Base-by-base conservation (phyloP, 2,329 filamentous ascomycete genomes). In the Claviceps arundinis region DNA sequence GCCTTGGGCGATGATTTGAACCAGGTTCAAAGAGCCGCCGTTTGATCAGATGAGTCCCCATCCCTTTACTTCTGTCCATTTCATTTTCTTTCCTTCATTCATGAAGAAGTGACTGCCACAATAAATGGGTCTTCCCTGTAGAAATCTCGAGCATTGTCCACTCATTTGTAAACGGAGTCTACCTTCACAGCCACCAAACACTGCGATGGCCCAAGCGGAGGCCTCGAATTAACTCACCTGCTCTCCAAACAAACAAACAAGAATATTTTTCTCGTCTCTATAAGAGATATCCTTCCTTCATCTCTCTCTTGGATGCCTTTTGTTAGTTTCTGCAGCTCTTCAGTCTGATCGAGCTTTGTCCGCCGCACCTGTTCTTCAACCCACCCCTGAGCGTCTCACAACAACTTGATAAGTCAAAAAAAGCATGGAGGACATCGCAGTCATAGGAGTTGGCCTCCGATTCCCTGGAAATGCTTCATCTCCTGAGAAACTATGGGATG, bases 371-470 rank as follows among this genome's bases (percentile, higher is more conserved):
- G 26, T 26, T 47, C 19, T 45, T 49, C 11, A 6, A 14, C 26
- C 16, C 34, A 14, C 24, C 37, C 11, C 38, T 24, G 22, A 49
- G 37, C 22, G 40, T 4, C 30, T 41, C 41, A 19, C 42, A n/a
- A 4, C 30, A 30, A 11, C 6, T 40, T 42, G 5, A 34, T 38
- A 30, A 7, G 16, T 40, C 42, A 44, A 41, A 19, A 37, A 26
- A 16, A 46, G 42, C 3, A 50, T 50, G 49, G 49, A 73, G n/a
- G 73, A 74, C 48, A 72, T 78, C 48, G 76, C 74, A 3, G 66
- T 80, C 11, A 64, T 79, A 37, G 76, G 76, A 16, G 65, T 79
- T 52, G 72, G 71, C 8, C 70, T 76, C 40, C 68, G 73, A 5
- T 77, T 79, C 46, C 75, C 76, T 2, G 74, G 75, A 5, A 63